Conservation (phyloP, 768 basidiomycete genomes). For the Naganishia randhawae region DNA sequence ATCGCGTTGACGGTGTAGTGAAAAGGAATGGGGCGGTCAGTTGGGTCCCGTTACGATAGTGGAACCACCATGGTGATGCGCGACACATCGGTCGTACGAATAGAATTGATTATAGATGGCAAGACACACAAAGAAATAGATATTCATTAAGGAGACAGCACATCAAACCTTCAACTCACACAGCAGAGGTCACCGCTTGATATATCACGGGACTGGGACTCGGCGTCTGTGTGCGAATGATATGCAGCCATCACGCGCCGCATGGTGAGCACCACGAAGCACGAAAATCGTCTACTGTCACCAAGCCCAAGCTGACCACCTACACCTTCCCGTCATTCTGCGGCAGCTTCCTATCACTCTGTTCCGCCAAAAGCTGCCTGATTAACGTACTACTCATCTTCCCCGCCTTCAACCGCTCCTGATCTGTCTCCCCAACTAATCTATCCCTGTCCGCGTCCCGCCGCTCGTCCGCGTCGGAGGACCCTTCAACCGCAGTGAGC, state of each 20-base stretch:
- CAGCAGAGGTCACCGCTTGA: too few relatives aligned
- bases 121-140: too few relatives aligned
- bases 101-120: too few relatives aligned
- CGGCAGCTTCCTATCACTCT: not conserved
- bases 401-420: conserved; percentile 63
- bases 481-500: not conserved
- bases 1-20: conserved; percentile 27
- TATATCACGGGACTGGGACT: too few relatives aligned
- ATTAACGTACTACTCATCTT: conserved; percentile 97
- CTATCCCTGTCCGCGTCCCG: not conserved
- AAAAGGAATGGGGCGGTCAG: too few relatives aligned
- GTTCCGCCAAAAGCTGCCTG: conserved; percentile 73
- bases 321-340: not conserved
- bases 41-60: too few relatives aligned
- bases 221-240: too few relatives aligned
- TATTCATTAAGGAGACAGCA: too few relatives aligned
- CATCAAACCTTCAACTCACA: too few relatives aligned
- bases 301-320: not conserved
- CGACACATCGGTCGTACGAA: too few relatives aligned
- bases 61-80: too few relatives aligned
- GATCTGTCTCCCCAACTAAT: conserved; percentile 58
- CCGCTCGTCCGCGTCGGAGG: not conserved
- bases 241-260: too few relatives aligned
- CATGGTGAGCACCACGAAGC: not conserved
- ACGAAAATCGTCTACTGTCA: not conserved